These are phyloP conservation scores for Pyrenochaeta sp. DNA, from an alignment of 2,329 filamentous ascomycete genomes.

Conservation along the genomic window DNA sequence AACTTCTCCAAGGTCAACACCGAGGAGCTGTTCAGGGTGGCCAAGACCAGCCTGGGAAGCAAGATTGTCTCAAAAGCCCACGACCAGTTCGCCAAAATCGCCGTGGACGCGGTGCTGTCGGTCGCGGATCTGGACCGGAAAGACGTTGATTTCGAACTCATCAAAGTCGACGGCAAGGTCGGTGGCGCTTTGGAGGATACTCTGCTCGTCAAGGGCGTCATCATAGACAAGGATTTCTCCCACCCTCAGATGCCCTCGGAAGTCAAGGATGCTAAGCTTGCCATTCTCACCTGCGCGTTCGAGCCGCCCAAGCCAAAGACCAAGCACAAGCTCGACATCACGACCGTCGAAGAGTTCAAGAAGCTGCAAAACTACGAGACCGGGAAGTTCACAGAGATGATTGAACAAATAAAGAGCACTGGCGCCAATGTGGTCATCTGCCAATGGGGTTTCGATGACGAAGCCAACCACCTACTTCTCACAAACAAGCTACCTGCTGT, in stretches of 20 bases:
- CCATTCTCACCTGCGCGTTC: constrained; percentile 96
- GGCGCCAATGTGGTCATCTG: constrained; percentile 98
- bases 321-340: constrained; percentile 99
- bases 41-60: constrained; percentile 93
- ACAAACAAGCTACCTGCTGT: constrained; percentile 97
- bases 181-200: constrained; percentile 93
- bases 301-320: constrained; percentile 99
- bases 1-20: constrained; percentile 82
- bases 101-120: constrained; percentile 94
- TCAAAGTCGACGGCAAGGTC: constrained; percentile 99
- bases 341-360: constrained; percentile 96
- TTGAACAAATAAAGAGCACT: constrained; percentile 95
- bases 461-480: constrained; percentile 95
- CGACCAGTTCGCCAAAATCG: constrained; percentile 97
- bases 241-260: constrained; percentile 99
- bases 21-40: constrained; percentile 89
- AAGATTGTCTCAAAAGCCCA: constrained; percentile 99
- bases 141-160: constrained; percentile 98
- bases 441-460: constrained; percentile 99
- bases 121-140: constrained; percentile 95
- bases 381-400: constrained; percentile 98
- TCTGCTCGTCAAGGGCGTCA: constrained; percentile 94
- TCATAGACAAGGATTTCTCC: constrained; percentile 99
- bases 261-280: constrained; percentile 93
- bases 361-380: constrained; percentile 95